Evolutionary conservation across 169 alveolate genomes (phyloP).

Genomic region (Cryptosporidium baileyi): DNA sequence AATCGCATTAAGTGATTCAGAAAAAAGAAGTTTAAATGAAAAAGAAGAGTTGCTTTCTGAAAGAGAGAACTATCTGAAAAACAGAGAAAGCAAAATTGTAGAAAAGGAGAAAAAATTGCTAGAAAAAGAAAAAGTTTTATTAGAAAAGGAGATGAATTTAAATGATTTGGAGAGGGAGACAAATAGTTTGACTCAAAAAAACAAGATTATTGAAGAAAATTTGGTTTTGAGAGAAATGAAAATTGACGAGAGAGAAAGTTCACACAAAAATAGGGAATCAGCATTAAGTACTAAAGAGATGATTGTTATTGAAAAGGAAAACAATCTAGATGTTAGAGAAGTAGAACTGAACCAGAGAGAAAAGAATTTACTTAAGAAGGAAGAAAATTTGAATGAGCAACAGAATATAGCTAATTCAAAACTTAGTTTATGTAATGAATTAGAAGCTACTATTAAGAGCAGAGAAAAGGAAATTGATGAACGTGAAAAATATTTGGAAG

Average conservation of each 20-base stretch:
- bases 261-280: neutral
- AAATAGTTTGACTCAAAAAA: neutral
- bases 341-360: slow-evolving; percentile 14
- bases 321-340: neutral
- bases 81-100: slow-evolving; percentile 4
- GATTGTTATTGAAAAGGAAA: slow-evolving; percentile 12
- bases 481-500: slow-evolving; percentile 12
- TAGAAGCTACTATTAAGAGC: neutral
- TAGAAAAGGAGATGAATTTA: slow-evolving; percentile 21
- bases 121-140: slow-evolving; percentile 31
- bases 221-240: slow-evolving; percentile 15
- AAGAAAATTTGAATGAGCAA: neutral
- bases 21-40: slow-evolving; percentile 23
- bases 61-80: slow-evolving; percentile 24
- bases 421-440: neutral
- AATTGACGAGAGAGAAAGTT: slow-evolving; percentile 32
- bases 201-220: neutral
- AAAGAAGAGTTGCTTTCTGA: slow-evolving; percentile 17
- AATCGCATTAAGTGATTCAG: slow-evolving; percentile 25
- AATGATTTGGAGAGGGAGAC: slow-evolving; percentile 42
- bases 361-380: neutral
- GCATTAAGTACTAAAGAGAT: neutral
- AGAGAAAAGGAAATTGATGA: slow-evolving; percentile 36
- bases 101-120: slow-evolving; percentile 13
- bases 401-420: neutral